Base-by-base conservation (phyloP, 345 rosid genomes). In the Heritiera littoralis region DNA sequence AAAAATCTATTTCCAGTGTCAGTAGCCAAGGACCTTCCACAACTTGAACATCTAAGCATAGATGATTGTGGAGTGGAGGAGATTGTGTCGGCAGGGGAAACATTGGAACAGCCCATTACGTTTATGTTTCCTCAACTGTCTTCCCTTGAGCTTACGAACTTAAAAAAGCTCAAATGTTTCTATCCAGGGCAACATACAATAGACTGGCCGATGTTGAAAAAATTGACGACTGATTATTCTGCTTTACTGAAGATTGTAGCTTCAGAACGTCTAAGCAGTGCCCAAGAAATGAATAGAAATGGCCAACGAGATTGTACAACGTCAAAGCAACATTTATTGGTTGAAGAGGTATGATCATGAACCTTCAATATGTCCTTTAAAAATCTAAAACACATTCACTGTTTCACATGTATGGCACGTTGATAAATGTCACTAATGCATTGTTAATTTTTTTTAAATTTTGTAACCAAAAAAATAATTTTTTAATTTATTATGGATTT, bases 101-200 rank as follows among this genome's bases (percentile, higher is more conserved):
- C 12, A 45, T 20, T 1, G 30, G 49, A 38, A 73, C 7, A 10
- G 18, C 2, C 0, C 10, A 5, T 13, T 13, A 46, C 20, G 30
- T 64, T 84, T 32, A 28, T 15, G 20, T 83, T 86, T 49, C 77
- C 66, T 7, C 30, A 7, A 1, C 3, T 83, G 32, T 65, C 43
- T 40, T 6, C 11, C 4, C 12, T 86, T 1, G 0, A 0, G n/a
- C 78, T 84, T n/a, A 0, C 1, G 0, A 1, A 12, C 1, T 38
- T 84, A 20, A 32, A 59, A 6, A 15, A 68, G 41, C 76, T 84
- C 5, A 46, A 2, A 14, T 64, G 54, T 2, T 80, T 86, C 56
- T 73, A 46, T 9, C 46, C 8, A 7, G 71, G 63, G 3, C 15
- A 3, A 30, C 80, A 81, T 70, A 58, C 46, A 51, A 63, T 12